phyloP scores from a whole-genome alignment of 257 asterid genomes.

The Echites panduratus region DNA sequence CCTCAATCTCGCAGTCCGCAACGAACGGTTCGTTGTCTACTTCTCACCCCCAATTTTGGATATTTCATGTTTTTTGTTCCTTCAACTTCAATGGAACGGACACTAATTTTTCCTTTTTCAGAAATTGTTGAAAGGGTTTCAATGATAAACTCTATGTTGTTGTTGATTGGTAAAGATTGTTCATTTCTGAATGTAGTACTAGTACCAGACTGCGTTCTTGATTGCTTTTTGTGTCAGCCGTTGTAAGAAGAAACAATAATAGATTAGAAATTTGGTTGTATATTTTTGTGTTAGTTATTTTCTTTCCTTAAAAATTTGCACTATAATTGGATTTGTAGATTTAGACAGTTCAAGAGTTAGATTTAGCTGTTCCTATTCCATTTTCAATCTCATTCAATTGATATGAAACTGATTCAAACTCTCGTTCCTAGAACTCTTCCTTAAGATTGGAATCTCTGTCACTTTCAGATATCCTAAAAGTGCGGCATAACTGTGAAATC shows the following conservation, averaged over 20 bases:
- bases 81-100: neutral
- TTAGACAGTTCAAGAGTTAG: neutral
- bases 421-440: neutral
- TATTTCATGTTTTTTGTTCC: neutral
- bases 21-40: constrained; percentile 46
- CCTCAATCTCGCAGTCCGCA: constrained; percentile 88
- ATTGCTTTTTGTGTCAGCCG: neutral
- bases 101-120: neutral
- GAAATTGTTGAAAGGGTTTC: neutral
- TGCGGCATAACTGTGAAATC: neutral
- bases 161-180: neutral
- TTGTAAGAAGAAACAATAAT: neutral
- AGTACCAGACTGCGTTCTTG: neutral
- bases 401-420: neutral
- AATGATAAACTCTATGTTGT: neutral
- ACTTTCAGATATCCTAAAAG: neutral
- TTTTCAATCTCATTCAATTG: neutral
- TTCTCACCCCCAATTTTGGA: neutral
- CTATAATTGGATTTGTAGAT: neutral
- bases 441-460: neutral
- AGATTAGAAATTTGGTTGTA: neutral
- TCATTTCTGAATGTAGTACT: neutral
- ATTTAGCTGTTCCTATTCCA: neutral
- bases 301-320: neutral
- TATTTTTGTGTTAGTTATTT: neutral